Conservation (phyloP, 768 basidiomycete genomes). For the Hericium erinaceus region DNA sequence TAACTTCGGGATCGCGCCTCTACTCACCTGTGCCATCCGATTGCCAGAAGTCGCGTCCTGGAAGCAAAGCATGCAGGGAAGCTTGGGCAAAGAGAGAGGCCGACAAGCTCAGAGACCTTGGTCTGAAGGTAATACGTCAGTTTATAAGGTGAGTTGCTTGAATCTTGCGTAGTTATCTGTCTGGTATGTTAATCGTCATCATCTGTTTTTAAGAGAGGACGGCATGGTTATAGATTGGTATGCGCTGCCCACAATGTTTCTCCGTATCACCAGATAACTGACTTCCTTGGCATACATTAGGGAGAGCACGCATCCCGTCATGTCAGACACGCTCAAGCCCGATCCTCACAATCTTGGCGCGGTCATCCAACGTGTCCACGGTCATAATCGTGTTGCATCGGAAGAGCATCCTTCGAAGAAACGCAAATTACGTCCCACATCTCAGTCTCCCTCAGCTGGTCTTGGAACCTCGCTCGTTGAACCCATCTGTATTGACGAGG, state of each 20-base stretch:
- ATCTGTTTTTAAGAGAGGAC: slow-evolving; percentile 5
- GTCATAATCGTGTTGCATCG: neutral
- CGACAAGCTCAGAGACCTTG: slow-evolving; percentile 3
- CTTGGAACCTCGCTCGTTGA: neutral
- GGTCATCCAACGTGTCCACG: slow-evolving; percentile 7
- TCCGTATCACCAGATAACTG: neutral
- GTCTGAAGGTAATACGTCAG: slow-evolving; percentile 5
- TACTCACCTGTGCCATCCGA: slow-evolving; percentile 8
- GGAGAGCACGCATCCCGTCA: neutral
- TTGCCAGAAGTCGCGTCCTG: slow-evolving; percentile 4
- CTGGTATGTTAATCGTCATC: neutral
- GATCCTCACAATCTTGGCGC: neutral
- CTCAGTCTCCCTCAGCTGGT: neutral
- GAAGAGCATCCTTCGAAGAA: neutral
- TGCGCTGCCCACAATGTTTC: neutral
- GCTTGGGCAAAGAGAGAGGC: slow-evolving; percentile 9
- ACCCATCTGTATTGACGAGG: neutral
- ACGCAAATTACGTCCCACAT: neutral
- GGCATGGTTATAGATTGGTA: slow-evolving; percentile 17
- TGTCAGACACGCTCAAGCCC: neutral
- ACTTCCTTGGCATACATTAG: neutral
- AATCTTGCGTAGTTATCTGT: neutral
- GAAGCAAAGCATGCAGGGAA: slow-evolving; percentile 2
- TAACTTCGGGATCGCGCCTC: slow-evolving; percentile 8
- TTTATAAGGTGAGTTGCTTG: slow-evolving; percentile 9